Evolutionary conservation across 257 asterid genomes (phyloP).

Genomic region (Solanum corneliomulleri): DNA sequence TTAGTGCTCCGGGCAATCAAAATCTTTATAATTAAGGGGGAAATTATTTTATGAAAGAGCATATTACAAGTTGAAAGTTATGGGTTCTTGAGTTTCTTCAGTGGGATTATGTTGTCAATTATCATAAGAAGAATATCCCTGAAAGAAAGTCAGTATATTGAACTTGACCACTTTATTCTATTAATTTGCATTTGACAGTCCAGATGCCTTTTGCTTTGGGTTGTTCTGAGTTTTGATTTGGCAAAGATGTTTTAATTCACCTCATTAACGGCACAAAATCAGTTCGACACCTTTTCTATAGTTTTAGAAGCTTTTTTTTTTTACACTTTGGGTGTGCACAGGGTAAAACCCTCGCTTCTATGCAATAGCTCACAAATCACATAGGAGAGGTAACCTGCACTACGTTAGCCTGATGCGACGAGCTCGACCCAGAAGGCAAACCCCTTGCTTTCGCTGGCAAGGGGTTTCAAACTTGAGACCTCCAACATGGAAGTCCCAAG

Average conservation of each 20-base stretch:
- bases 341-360: too few relatives aligned
- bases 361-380: too few relatives aligned
- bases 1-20: not conserved
- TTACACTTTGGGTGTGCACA: too few relatives aligned
- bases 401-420: too few relatives aligned
- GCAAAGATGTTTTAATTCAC: not conserved
- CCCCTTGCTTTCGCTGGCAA: too few relatives aligned
- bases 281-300: not conserved
- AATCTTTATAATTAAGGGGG: not conserved
- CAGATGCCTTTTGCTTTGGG: not conserved
- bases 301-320: not conserved
- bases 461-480: too few relatives aligned
- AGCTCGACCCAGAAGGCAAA: too few relatives aligned
- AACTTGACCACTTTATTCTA: not conserved
- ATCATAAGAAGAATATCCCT: not conserved
- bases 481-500: too few relatives aligned
- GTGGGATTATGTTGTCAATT: not conserved
- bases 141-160: not conserved
- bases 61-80: too few relatives aligned
- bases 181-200: not conserved
- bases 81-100: not conserved
- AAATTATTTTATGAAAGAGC: not conserved
- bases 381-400: too few relatives aligned
- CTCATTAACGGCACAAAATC: not conserved
- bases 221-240: not conserved